Percentiles rank a stretch among this genome's conserved stretches.
Evolutionary conservation across 1,284 basidiomycete species (phyloP).

Genomic region (Pisolithus thermaeus): DNA sequence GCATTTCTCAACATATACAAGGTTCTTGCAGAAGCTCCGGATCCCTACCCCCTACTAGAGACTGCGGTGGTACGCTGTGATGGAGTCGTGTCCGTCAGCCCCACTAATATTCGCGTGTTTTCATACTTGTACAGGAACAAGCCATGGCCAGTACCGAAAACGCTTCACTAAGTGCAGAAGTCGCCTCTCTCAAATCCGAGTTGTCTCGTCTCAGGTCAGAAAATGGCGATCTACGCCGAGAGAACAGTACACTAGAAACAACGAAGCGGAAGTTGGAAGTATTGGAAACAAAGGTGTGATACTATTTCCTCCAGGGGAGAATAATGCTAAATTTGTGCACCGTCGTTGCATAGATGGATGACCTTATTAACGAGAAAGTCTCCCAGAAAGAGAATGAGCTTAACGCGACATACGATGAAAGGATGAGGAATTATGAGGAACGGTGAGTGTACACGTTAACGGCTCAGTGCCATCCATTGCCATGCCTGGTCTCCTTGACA

Average conservation of each 20-base stretch:
- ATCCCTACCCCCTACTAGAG: slow-evolving; percentile 94
- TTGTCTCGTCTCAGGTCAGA: slow-evolving; percentile 70
- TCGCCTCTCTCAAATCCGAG: slow-evolving; percentile 69
- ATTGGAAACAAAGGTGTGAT: slow-evolving; percentile 74
- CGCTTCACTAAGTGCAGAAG: slow-evolving; percentile 43
- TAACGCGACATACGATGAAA: slow-evolving; percentile 94
- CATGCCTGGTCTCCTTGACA: neutral
- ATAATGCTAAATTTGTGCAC: slow-evolving; percentile 7
- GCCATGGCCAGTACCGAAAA: slow-evolving; percentile 66
- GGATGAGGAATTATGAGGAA: slow-evolving; percentile 91
- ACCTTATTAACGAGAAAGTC: slow-evolving; percentile 80
- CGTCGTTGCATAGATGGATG: slow-evolving; percentile 67
- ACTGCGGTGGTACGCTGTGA: slow-evolving; percentile 70
- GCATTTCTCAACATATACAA: slow-evolving; percentile 94
- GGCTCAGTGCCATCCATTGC: neutral
- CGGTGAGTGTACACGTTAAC: slow-evolving; percentile 44
- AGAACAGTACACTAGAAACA: slow-evolving; percentile 41
- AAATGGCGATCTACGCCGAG: slow-evolving; percentile 72
- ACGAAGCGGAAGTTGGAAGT: slow-evolving; percentile 73
- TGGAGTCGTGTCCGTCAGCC: neutral
- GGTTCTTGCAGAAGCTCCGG: slow-evolving; percentile 88
- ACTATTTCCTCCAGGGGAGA: neutral
- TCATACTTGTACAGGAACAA: slow-evolving; percentile 58
- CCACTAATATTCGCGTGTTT: neutral
- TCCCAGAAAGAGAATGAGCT: slow-evolving; percentile 91